Conservation (phyloP, 2,329 filamentous ascomycete genomes). For the Trichoderma endophyticum region DNA sequence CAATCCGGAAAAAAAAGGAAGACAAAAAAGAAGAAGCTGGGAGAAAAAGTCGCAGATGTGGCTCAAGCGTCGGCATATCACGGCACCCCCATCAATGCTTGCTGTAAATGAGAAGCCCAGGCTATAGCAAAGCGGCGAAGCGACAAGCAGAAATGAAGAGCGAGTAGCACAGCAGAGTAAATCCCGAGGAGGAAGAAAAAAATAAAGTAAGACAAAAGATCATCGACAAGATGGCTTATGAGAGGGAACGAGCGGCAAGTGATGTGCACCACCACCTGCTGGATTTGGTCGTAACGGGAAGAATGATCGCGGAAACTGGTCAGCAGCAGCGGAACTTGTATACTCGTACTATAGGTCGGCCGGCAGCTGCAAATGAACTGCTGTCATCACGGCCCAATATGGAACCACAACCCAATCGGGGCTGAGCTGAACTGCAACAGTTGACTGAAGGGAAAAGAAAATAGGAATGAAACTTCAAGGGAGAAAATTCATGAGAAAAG, state of each 20-base stretch:
- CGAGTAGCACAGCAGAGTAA: background rate
- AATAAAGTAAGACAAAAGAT: background rate
- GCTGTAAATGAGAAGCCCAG: background rate
- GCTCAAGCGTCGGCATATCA: background rate
- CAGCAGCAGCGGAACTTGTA: background rate
- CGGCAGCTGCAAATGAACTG: background rate
- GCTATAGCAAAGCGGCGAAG: background rate
- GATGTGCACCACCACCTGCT: slow-evolving; percentile 15
- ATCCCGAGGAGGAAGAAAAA: background rate
- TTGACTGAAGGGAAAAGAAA: background rate
- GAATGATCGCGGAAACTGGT: background rate
- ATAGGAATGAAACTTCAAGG: background rate
- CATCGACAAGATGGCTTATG: background rate
- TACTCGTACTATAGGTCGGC: background rate
- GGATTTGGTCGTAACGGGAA: slow-evolving; percentile 3
- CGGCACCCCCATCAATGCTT: background rate
- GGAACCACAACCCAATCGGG: background rate
- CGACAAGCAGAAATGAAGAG: background rate
- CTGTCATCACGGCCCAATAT: slow-evolving; percentile 8
- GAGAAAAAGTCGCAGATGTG: background rate
- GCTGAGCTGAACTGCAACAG: background rate
- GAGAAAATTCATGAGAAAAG: background rate
- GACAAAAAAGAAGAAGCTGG: background rate
- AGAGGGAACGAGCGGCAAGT: background rate
- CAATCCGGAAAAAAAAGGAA: background rate